Evolutionary conservation across 805 yeast species (phyloP).

Genomic region (Grigorovia jiainica): DNA sequence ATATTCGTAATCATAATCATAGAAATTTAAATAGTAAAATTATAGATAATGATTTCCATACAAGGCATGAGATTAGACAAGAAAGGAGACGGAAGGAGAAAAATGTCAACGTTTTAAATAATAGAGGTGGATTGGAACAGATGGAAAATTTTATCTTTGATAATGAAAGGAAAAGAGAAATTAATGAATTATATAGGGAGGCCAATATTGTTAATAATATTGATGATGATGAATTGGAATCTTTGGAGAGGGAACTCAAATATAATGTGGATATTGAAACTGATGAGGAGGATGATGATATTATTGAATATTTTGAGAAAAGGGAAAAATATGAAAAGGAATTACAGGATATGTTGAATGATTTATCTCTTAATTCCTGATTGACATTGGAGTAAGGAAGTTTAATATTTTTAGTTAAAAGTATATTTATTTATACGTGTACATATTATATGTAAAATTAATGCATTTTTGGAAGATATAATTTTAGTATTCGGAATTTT

Average conservation of each 20-base stretch:
- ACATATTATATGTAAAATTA: no score
- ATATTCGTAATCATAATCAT: no score
- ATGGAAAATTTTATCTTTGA: slow-evolving; percentile 25
- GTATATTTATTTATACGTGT: no score
- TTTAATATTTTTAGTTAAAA: no score
- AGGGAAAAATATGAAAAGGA: slow-evolving; percentile 13
- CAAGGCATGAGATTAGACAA: not conserved
- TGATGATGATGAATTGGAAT: slow-evolving; percentile 13
- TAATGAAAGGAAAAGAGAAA: slow-evolving; percentile 13
- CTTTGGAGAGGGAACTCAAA: slow-evolving; percentile 11
- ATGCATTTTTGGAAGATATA: no score
- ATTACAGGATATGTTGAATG: slow-evolving; percentile 12
- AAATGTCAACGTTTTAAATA: slow-evolving; percentile 1
- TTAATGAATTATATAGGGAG: slow-evolving; percentile 6
- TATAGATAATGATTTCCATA: not conserved
- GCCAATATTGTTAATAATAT: slow-evolving; percentile 16
- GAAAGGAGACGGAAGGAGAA: not conserved
- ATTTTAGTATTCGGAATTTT: no score
- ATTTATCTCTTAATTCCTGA: slow-evolving; percentile 4
- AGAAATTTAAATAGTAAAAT: no score
- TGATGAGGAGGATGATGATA: slow-evolving; percentile 9
- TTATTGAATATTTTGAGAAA: slow-evolving; percentile 14
- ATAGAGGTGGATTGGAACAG: slow-evolving; percentile 19
- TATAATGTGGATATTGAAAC: not conserved
- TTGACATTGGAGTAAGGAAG: not conserved